Evolutionary conservation across 495 filamentous ascomycete species (phyloP), one percentile per base, ranked within the genome.

Genomic region (Annulohypoxylon nitens): DNA sequence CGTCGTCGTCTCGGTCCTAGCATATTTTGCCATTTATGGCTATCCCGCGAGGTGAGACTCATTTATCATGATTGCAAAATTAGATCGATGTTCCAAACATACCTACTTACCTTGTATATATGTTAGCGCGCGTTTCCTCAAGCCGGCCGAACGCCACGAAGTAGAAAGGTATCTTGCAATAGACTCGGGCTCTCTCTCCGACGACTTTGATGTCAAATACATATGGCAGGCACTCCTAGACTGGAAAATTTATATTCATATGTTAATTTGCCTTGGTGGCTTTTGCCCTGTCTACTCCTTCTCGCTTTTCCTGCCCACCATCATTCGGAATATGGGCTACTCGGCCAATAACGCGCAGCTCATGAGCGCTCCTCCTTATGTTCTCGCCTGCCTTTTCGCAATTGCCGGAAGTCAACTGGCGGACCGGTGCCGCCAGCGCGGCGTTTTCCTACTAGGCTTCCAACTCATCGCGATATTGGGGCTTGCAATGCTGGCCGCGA

Each of bases 181-280:
- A 4, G 88, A 89, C 60, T 81, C 89, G 68, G 90, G 91, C 75
- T 88, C 88, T 8, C 84, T 92, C 71, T 88, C 91, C 69, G 90
- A 94, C 76, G 82, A 91, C 61, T 93, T 92, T 78, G 83, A 90
- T 75, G 86, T 89, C 80, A 81, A 84, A 14, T 93, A 92, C 75
- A 85, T 94, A 67, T 91, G 87, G 84, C 86, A 87, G 3, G 88
- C 90, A 50, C 65, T 90, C 4, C 74, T 80, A 54, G 90, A 93
- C 76, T 91, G 89, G 89, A 91, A 91, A 79, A 88, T 92, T 37
- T 91, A 86, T 65, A 79, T 85, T 0, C 81, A 83, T 75, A 82
- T 82, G 78, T 30, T 83, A 11, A 81, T 83, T 76, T 78, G 81
- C 80, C 81, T 87, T 76, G 74, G 74, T 12, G 76, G 71, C 14